Conservation (phyloP, 1,139 yeast species). For the Starmera stellimalicola region DNA sequence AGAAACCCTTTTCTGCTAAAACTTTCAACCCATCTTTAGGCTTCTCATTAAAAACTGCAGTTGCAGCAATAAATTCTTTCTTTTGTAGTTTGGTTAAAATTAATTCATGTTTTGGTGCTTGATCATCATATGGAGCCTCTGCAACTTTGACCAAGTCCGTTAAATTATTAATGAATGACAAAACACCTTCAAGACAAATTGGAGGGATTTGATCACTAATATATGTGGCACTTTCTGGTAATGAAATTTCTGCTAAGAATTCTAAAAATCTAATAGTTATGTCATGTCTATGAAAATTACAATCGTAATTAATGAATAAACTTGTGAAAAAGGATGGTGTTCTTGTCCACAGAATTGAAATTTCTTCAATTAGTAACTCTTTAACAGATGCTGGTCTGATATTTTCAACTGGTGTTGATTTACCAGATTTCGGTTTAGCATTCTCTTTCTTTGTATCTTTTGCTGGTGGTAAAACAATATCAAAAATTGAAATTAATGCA, state of each 20-base stretch:
- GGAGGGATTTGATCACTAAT: conserved; percentile 92
- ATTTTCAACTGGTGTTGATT: conserved; percentile 17
- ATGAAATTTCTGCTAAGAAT: conserved; percentile 63
- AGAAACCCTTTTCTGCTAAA: conserved; percentile 54
- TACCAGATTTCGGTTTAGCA: conserved; percentile 13
- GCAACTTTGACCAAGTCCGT: conserved; percentile 41
- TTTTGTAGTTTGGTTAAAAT: conserved; percentile 43
- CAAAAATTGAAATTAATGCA: conserved; percentile 49
- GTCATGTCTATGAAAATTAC: conserved; percentile 83
- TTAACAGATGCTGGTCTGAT: conserved; percentile 42
- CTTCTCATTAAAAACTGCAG: conserved; percentile 64
- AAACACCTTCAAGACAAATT: conserved; percentile 78
- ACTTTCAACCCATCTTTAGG: conserved; percentile 68
- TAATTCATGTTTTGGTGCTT: conserved; percentile 6
- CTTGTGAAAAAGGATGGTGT: conserved; percentile 72
- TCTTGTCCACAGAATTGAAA: conserved; percentile 78
- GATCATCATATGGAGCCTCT: conserved; percentile 9
- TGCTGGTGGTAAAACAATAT: conserved; percentile 37
- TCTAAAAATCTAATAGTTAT: conserved; percentile 62
- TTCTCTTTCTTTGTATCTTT: conserved; percentile 4
- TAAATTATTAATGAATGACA: conserved; percentile 62
- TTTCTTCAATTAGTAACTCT: conserved; percentile 76
- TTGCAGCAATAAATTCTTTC: conserved; percentile 65
- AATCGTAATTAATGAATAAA: conserved; percentile 77
- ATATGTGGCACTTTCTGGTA: conserved; percentile 68